These are phyloP conservation scores for Fraxinus cuspidata DNA, from an alignment of 257 asterid species.

Conservation along the genomic window DNA sequence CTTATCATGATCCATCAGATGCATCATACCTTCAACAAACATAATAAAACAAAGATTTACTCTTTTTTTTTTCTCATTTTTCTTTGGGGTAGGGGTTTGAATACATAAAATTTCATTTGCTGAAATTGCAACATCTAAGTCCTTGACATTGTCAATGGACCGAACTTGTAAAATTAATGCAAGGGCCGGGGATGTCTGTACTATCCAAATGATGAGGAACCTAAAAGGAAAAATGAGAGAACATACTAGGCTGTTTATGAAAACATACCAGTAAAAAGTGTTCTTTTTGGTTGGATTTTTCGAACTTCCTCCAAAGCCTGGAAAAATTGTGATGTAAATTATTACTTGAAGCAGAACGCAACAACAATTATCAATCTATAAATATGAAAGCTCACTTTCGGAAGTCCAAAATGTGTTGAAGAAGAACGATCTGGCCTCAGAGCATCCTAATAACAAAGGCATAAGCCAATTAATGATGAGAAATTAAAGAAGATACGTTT, in stretches of 20 bases:
- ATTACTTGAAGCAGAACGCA: neutral
- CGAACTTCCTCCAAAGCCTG: slow-evolving; percentile 94
- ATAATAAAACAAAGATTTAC: neutral
- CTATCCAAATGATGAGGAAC: neutral
- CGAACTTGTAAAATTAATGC: neutral
- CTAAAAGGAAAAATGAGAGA: neutral
- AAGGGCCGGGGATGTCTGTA: neutral
- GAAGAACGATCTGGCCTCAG: slow-evolving; percentile 95
- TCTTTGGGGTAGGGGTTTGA: neutral
- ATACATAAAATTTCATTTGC: neutral
- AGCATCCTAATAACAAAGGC: slow-evolving; percentile 64
- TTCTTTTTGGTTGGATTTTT: slow-evolving; percentile 78
- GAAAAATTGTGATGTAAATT: slow-evolving; percentile 13
- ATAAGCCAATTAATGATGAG: neutral
- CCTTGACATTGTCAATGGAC: neutral
- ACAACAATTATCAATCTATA: neutral
- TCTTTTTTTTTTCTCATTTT: neutral
- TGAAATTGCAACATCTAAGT: neutral
- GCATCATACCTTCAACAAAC: slow-evolving; percentile 86
- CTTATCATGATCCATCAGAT: slow-evolving; percentile 89
- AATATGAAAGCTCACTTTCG: slow-evolving; percentile 52
- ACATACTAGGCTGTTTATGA: neutral
- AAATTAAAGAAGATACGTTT: too few relatives aligned
- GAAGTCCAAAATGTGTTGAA: slow-evolving; percentile 94
- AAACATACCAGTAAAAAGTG: slow-evolving; percentile 82